phyloP scores from a whole-genome alignment of 2,329 filamentous ascomycete genomes.

The Cercospora canescens region DNA sequence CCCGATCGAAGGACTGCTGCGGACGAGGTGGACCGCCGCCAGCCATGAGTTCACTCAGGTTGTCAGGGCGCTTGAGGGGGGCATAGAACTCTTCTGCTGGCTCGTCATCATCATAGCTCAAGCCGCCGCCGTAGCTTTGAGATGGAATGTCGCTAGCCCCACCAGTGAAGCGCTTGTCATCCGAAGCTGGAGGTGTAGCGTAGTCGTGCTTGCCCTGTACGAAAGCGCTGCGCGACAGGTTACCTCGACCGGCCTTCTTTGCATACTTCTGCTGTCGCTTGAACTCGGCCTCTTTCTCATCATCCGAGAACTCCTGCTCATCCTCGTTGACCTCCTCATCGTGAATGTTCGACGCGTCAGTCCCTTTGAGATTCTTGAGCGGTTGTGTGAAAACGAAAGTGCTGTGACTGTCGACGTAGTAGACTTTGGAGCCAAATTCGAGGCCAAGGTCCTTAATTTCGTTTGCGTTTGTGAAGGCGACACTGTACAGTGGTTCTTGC shows the following conservation, averaged over 20 bases:
- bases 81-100: constrained; percentile 48
- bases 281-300: constrained; percentile 76
- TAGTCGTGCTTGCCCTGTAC: constrained; percentile 18
- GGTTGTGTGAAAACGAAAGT: constrained; percentile 84
- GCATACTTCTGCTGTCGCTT: constrained; percentile 38
- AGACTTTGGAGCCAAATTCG: constrained; percentile 69
- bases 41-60: constrained; percentile 36
- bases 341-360: constrained; percentile 91
- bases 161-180: constrained; percentile 15
- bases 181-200: constrained; percentile 16
- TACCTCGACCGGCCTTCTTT: constrained; percentile 32
- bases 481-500: constrained; percentile 80
- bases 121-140: constrained; percentile 27
- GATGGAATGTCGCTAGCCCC: constrained; percentile 26
- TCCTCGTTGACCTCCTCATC: constrained; percentile 87
- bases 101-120: constrained; percentile 45
- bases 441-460: constrained; percentile 69
- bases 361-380: constrained; percentile 77
- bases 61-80: constrained; percentile 48
- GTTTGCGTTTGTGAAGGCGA: constrained; percentile 69
- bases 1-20: constrained; percentile 37
- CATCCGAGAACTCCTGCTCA: constrained; percentile 93
- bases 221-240: constrained; percentile 24
- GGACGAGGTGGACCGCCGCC: constrained; percentile 30
- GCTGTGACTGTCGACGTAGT: constrained; percentile 77